Conservation (phyloP, 768 basidiomycete genomes). For the Auricularia auricula-judae region DNA sequence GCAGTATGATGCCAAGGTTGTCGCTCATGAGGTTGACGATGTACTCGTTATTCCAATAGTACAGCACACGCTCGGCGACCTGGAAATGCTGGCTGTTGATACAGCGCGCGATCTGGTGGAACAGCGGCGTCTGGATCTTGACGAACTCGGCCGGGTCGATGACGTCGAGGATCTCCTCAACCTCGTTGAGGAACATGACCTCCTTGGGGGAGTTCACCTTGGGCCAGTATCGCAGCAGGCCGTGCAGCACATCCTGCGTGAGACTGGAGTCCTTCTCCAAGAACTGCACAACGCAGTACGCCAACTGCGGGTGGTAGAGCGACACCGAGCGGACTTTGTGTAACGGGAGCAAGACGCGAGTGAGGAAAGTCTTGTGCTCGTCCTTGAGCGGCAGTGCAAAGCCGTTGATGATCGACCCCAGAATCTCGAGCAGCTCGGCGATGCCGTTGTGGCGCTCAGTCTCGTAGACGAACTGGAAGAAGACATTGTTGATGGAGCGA, state of each 20-base stretch:
- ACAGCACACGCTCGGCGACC: constrained; percentile 90
- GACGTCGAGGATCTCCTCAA: constrained; percentile 97
- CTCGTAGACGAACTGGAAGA: constrained; percentile 98
- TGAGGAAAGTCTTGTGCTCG: constrained; percentile 96
- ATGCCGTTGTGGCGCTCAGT: constrained; percentile 99
- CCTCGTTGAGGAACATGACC: constrained; percentile 99
- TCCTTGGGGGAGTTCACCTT: constrained; percentile 99
- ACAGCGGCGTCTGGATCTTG: constrained; percentile 87
- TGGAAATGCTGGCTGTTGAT: constrained; percentile 99
- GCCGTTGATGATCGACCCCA: constrained; percentile 99
- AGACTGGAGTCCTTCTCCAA: constrained; percentile 88
- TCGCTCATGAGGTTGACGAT: constrained; percentile 99
- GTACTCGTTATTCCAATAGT: constrained; percentile 99
- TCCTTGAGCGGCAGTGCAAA: constrained; percentile 97
- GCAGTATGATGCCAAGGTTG: constrained; percentile 77
- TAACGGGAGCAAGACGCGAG: constrained; percentile 84
- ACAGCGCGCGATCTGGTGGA: constrained; percentile 90
- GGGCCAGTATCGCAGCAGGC: constrained; percentile 96
- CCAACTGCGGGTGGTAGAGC: constrained; percentile 96
- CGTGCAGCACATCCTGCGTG: constrained; percentile 92
- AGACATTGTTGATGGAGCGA: constrained; percentile 98
- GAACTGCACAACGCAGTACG: constrained; percentile 98
- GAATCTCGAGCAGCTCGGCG: constrained; percentile 93
- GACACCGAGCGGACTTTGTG: constrained; percentile 99
- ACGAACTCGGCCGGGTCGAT: constrained; percentile 94